These are phyloP conservation scores for Astrephomene gubernaculifera DNA, from an alignment of 139 green algal genomes.

Conservation along the genomic window DNA sequence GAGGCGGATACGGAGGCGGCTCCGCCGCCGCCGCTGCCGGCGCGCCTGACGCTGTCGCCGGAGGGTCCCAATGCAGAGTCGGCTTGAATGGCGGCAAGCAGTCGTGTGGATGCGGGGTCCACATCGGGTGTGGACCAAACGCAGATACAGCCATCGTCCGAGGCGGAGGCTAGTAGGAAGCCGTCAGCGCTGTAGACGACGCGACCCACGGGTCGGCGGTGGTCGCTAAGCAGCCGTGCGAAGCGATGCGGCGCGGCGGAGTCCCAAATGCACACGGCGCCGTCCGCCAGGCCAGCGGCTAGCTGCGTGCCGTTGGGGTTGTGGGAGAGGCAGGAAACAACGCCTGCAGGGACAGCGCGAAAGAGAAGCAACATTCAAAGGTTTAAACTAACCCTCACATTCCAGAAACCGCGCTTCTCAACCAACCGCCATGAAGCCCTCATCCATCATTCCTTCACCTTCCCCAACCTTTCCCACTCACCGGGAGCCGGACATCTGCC, in stretches of 20 bases:
- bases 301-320: conserved; percentile 21
- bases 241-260: neutral
- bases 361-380: too few species aligned
- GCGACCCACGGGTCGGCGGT: conserved; percentile 10
- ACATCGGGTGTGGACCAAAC: neutral
- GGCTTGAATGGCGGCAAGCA: neutral
- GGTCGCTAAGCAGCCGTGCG: conserved; percentile 8
- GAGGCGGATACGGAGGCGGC: neutral
- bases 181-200: conserved; percentile 12
- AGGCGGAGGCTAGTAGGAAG: conserved; percentile 3
- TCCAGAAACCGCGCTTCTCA: too few species aligned
- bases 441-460: too few species aligned
- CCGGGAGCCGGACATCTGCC: neutral
- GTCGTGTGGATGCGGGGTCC: neutral
- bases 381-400: too few species aligned
- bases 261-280: conserved; percentile 31
- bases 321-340: conserved; percentile 22
- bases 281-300: conserved; percentile 15
- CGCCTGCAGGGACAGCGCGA: neutral
- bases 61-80: neutral
- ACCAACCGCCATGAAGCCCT: too few species aligned
- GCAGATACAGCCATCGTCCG: conserved; percentile 29
- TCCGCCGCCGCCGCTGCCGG: neutral
- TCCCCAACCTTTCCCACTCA: too few species aligned
- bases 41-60: neutral